Evolutionary conservation across 1,284 basidiomycete genomes (phyloP).

Genomic region (Pterulicium gracile): DNA sequence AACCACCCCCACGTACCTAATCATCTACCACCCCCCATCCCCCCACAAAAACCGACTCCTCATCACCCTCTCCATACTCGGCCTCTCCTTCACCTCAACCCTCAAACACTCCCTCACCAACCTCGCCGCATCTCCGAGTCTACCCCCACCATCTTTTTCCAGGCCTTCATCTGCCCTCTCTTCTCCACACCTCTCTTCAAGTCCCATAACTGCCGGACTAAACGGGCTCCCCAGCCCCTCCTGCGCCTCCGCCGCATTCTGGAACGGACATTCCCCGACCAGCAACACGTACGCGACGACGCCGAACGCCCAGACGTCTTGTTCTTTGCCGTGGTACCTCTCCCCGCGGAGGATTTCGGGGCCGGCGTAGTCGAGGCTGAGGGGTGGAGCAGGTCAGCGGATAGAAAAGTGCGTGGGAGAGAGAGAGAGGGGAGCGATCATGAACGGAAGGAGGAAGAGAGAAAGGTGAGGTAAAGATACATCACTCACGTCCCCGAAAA

Average conservation of each 20-base stretch:
- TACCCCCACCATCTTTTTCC: conserved; percentile 72
- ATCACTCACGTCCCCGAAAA: conserved; percentile 80
- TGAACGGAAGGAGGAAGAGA: conserved; percentile 8
- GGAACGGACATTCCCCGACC: conserved; percentile 92
- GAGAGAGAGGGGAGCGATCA: conserved; percentile 11
- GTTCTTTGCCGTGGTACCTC: conserved; percentile 90
- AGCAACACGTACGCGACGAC: conserved; percentile 95
- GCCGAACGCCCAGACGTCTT: conserved; percentile 98
- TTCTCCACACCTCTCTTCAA: conserved; percentile 69
- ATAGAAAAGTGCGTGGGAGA: background rate
- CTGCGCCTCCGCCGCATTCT: conserved; percentile 76
- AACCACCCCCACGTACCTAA: too few relatives aligned
- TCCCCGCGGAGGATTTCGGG: conserved; percentile 95
- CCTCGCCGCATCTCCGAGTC: conserved; percentile 68
- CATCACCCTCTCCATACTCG: conserved; percentile 75
- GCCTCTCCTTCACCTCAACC: conserved; percentile 59
- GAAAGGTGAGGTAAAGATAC: conserved; percentile 14
- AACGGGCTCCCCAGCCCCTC: conserved; percentile 69
- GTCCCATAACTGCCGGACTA: conserved; percentile 55
- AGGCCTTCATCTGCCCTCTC: conserved; percentile 60
- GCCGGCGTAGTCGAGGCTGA: conserved; percentile 89
- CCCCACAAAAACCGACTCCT: conserved; percentile 72
- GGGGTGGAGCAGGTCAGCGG: background rate
- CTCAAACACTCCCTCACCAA: conserved; percentile 74
- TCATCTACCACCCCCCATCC: conserved; percentile 55